Evolutionary conservation across 208 protist genomes (phyloP).

Genomic region (Pavlovales sp.): DNA sequence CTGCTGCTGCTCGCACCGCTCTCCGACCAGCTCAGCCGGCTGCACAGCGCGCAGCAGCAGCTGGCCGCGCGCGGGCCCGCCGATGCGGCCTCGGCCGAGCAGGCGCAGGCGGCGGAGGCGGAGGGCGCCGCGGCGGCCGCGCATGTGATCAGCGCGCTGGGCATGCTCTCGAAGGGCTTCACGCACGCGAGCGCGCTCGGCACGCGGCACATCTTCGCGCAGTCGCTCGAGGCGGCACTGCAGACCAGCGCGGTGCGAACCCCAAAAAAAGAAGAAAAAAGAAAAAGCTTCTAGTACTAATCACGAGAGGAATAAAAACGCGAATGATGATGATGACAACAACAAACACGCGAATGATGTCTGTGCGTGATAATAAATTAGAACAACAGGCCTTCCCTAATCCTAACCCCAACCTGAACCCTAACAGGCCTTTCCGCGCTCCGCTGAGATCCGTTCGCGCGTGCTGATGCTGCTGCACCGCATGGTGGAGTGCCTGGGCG

Average conservation of each 20-base stretch:
- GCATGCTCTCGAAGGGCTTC: background rate
- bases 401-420: too few species aligned
- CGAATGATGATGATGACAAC: background rate
- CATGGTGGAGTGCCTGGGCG: slow-evolving; percentile 26
- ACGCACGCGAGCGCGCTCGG: background rate
- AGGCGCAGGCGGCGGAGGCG: background rate
- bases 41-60: background rate
- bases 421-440: background rate
- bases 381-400: too few species aligned
- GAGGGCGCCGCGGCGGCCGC: too few species aligned
- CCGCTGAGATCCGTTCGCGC: background rate
- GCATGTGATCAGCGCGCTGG: background rate
- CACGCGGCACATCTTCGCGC: background rate
- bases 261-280: too few species aligned
- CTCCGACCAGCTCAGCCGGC: background rate
- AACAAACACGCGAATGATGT: too few species aligned
- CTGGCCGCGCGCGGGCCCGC: background rate
- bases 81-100: background rate
- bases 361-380: too few species aligned
- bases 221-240: background rate
- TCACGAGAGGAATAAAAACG: background rate
- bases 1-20: background rate
- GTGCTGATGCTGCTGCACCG: slow-evolving; percentile 24
- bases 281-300: too few species aligned
- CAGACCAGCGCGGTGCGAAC: background rate